Evolutionary conservation across 2,329 filamentous ascomycete genomes (phyloP).

Genomic region (Pestalotiopsis sp.): DNA sequence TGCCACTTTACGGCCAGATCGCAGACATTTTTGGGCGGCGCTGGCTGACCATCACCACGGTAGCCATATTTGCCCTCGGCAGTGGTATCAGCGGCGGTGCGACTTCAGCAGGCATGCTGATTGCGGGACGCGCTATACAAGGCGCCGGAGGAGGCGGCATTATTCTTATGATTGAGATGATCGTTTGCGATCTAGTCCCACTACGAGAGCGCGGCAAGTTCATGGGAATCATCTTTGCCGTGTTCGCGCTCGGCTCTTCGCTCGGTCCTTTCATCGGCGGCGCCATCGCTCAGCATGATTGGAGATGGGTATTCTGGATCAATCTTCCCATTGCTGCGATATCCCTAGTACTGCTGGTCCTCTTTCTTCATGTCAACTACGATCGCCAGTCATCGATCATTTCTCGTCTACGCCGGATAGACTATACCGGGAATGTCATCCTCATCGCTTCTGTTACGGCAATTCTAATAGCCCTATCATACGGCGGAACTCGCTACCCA

Average conservation of each 20-base stretch:
- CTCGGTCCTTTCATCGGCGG: neutral
- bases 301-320: constrained; percentile 44
- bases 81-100: neutral
- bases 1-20: neutral
- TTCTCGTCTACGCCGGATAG: constrained; percentile 27
- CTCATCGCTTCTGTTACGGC: constrained; percentile 35
- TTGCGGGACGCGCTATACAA: neutral
- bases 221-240: neutral
- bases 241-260: neutral
- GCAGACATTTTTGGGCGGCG: neutral
- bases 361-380: constrained; percentile 30
- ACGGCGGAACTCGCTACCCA: constrained; percentile 16
- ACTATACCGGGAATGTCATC: constrained; percentile 38
- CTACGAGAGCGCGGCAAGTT: neutral
- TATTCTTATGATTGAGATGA: neutral
- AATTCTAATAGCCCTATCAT: constrained; percentile 38
- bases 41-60: neutral
- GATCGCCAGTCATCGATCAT: neutral
- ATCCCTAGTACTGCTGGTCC: constrained; percentile 25
- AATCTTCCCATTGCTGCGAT: constrained; percentile 34
- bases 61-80: neutral
- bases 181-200: neutral
- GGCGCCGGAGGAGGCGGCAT: neutral
- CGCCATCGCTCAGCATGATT: constrained; percentile 19
- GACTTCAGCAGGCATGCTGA: neutral